phyloP scores from a whole-genome alignment of 306 rosid species.

The Prunus mume region DNA sequence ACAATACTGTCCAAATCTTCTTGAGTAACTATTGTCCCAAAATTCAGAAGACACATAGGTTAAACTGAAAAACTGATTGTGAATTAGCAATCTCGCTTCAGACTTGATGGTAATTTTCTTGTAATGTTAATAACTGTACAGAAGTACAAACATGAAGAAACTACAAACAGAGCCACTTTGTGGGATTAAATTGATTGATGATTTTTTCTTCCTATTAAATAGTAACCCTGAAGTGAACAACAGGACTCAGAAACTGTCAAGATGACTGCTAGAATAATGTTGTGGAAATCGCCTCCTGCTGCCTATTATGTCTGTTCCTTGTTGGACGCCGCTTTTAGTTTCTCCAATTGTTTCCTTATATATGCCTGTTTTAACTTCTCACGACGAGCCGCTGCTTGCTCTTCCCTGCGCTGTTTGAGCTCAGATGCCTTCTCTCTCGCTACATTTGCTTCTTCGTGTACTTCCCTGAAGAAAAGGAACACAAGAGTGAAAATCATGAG shows the following conservation, averaged over 20 bases:
- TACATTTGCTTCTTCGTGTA: constrained; percentile 80
- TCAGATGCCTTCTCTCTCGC: constrained; percentile 83
- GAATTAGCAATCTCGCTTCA: too few species aligned
- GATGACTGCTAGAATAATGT: not conserved
- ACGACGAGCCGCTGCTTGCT: constrained; percentile 64
- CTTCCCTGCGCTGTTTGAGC: constrained; percentile 67
- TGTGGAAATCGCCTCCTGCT: not conserved
- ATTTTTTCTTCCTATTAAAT: not conserved
- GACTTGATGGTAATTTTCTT: too few species aligned
- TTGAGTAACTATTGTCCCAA: too few species aligned
- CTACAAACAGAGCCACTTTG: not conserved
- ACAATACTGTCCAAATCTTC: too few species aligned
- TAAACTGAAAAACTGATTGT: too few species aligned
- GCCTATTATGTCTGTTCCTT: constrained; percentile 21
- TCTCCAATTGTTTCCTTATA: constrained; percentile 76
- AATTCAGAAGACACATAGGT: too few species aligned
- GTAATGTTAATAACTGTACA: not conserved
- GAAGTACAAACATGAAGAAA: not conserved
- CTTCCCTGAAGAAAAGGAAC: constrained; percentile 59
- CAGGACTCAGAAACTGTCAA: not conserved
- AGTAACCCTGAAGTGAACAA: not conserved
- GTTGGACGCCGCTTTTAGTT: constrained; percentile 61
- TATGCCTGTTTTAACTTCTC: constrained; percentile 83
- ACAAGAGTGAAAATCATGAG: constrained; percentile 3
- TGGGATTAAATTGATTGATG: not conserved